These are phyloP conservation scores for Tanacetum coccineum DNA, from an alignment of 129 eudicot genomes.

Conservation along the genomic window DNA sequence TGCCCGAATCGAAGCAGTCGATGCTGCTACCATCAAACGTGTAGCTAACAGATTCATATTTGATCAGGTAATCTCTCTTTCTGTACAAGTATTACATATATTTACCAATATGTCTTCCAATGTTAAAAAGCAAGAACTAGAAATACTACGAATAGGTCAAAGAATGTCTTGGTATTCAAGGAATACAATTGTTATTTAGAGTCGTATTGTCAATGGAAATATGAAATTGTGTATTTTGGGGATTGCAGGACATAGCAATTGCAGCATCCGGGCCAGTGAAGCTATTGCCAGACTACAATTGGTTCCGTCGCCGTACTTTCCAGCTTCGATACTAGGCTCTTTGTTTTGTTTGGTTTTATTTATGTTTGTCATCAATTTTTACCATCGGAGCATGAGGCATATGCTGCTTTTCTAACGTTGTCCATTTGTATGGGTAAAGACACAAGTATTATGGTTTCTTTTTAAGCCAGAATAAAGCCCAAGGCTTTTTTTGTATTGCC, in stretches of 20 bases:
- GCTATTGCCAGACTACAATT: constrained; percentile 87
- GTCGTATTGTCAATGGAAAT: background rate
- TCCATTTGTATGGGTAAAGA: constrained; percentile 15
- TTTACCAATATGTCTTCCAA: constrained; percentile 3
- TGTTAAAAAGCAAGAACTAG: background rate
- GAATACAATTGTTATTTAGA: background rate
- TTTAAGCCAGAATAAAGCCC: constrained; percentile 25
- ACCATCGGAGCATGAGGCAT: constrained; percentile 21
- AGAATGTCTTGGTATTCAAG: background rate
- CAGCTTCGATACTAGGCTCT: constrained; percentile 73
- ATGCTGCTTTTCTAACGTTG: constrained; percentile 7
- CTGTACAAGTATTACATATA: background rate
- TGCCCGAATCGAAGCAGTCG: constrained; percentile 90
- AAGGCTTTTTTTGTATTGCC: constrained; percentile 28
- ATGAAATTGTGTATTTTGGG: background rate
- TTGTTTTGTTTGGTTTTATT: constrained; percentile 2
- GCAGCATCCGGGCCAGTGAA: constrained; percentile 83
- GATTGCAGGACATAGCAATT: constrained; percentile 77
- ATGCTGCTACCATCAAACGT: constrained; percentile 83
- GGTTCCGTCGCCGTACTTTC: constrained; percentile 98
- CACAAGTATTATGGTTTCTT: constrained; percentile 5
- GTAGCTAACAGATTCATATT: constrained; percentile 80
- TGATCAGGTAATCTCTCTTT: constrained; percentile 53
- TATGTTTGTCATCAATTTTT: constrained; percentile 17
- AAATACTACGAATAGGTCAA: background rate